Conservation (phyloP, 2,329 filamentous ascomycete species). For the Nemania sp. region DNA sequence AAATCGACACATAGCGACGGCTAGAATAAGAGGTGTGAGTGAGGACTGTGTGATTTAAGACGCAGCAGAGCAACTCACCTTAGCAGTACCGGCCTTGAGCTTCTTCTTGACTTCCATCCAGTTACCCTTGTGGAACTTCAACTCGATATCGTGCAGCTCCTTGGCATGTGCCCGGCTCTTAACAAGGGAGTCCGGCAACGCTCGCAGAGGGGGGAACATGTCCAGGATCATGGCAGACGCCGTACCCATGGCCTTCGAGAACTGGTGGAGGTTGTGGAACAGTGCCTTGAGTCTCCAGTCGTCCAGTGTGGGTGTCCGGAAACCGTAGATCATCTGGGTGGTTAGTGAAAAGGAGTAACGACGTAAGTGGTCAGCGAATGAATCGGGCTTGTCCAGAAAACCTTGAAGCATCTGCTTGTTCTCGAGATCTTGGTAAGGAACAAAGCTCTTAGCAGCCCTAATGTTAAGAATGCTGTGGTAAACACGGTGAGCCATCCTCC, state of each 20-base stretch:
- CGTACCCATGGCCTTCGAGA: slow-evolving; percentile 33
- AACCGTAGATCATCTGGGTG: slow-evolving; percentile 56
- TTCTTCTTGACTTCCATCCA: slow-evolving; percentile 33
- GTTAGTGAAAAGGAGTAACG: slow-evolving; percentile 54
- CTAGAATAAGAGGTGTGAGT: slow-evolving; percentile 25
- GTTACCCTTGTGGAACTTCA: slow-evolving; percentile 28
- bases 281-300: slow-evolving; percentile 42
- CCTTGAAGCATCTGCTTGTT: slow-evolving; percentile 58
- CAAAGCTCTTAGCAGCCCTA: slow-evolving; percentile 51
- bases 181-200: slow-evolving; percentile 26
- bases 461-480: slow-evolving; percentile 54
- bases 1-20: slow-evolving; percentile 37
- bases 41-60: neutral
- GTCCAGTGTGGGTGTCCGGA: slow-evolving; percentile 44
- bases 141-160: slow-evolving; percentile 28
- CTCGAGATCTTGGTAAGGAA: slow-evolving; percentile 60
- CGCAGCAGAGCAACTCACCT: slow-evolving; percentile 15
- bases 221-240: slow-evolving; percentile 30
- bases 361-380: slow-evolving; percentile 50
- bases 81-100: slow-evolving; percentile 32
- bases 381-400: slow-evolving; percentile 49
- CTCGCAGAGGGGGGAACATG: slow-evolving; percentile 28
- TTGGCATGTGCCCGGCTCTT: slow-evolving; percentile 26
- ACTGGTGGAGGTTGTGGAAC: slow-evolving; percentile 33
- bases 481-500: slow-evolving; percentile 44